Percentiles rank a stretch among this genome's conserved stretches.
These are phyloP conservation scores for Annona cherimola DNA, from an alignment of 164 flowering plant species.

Conservation along the genomic window DNA sequence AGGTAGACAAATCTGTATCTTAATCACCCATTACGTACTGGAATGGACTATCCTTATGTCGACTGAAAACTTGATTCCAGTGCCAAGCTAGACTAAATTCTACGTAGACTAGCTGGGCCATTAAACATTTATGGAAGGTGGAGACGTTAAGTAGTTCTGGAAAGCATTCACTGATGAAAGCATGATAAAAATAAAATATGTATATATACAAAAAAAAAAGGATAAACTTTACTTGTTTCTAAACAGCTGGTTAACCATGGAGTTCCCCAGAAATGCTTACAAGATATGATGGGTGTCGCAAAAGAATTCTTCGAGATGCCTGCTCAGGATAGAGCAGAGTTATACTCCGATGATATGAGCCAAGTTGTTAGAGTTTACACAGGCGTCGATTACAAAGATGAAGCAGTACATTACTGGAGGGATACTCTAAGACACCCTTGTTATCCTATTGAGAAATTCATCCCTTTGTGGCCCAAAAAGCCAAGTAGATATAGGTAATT, in stretches of 20 bases:
- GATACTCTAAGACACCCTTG: constrained; percentile 1
- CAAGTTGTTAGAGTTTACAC: constrained; percentile 3
- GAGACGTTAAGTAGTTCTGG: too few relatives aligned
- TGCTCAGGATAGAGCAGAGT: constrained; percentile 1
- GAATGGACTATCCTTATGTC: too few relatives aligned
- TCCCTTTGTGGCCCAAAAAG: constrained; percentile 1
- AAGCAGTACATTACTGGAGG: constrained; percentile 8
- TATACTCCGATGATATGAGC: not conserved
- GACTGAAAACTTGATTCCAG: too few relatives aligned
- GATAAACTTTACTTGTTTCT: not conserved
- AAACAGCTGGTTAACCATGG: constrained; percentile 14
- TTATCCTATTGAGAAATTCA: not conserved
- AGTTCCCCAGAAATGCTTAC: constrained; percentile 1
- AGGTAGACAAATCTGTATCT: too few relatives aligned
- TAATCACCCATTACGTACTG: too few relatives aligned
- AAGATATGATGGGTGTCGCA: constrained; percentile 9
- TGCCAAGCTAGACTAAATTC: too few relatives aligned
- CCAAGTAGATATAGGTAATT: not conserved
- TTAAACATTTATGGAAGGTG: not conserved
- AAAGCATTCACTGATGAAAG: too few relatives aligned
- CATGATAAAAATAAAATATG: too few relatives aligned
- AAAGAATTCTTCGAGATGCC: constrained; percentile 15
- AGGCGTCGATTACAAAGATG: constrained; percentile 5
- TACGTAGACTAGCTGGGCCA: not conserved
- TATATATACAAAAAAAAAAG: too few relatives aligned